Evolutionary conservation across 1,139 yeast species (phyloP).

Genomic region (Pneumocystis wakefieldiae): DNA sequence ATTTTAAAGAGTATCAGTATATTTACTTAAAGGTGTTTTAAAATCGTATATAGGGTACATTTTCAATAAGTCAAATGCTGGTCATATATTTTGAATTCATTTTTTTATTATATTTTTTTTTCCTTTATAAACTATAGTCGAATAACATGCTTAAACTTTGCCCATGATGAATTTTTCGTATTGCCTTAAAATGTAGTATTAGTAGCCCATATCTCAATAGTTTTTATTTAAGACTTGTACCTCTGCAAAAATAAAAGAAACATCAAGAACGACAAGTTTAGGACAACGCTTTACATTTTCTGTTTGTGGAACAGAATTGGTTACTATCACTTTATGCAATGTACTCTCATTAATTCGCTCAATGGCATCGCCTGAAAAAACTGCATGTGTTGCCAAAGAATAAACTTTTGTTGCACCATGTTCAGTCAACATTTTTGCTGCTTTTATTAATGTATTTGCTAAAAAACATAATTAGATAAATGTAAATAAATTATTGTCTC

Average conservation of each 20-base stretch:
- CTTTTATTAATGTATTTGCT: constrained; percentile 81
- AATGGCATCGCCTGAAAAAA: constrained; percentile 76
- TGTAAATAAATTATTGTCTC: too few relatives aligned
- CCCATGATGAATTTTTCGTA: constrained; percentile 91
- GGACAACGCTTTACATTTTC: constrained; percentile 57
- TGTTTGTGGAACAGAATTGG: constrained; percentile 86
- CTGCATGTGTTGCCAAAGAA: constrained; percentile 94
- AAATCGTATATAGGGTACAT: not conserved
- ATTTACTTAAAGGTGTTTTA: not conserved
- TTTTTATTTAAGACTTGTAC: not conserved
- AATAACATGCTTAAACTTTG: constrained; percentile 37
- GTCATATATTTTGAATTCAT: too few relatives aligned
- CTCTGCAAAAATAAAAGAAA: constrained; percentile 86
- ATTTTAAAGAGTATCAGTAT: constrained; percentile 25
- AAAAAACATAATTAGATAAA: not conserved
- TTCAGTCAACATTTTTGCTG: constrained; percentile 74
- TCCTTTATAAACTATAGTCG: not conserved
- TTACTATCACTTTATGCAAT: constrained; percentile 70
- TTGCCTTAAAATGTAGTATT: constrained; percentile 30
- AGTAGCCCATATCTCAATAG: too few relatives aligned
- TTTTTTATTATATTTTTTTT: not conserved
- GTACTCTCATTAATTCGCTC: constrained; percentile 66
- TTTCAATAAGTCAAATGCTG: too few relatives aligned
- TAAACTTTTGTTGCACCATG: constrained; percentile 74
- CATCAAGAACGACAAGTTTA: constrained; percentile 67